phyloP scores from a whole-genome alignment of 352 stramenopile species.

The Pseudoperonospora humuli region DNA sequence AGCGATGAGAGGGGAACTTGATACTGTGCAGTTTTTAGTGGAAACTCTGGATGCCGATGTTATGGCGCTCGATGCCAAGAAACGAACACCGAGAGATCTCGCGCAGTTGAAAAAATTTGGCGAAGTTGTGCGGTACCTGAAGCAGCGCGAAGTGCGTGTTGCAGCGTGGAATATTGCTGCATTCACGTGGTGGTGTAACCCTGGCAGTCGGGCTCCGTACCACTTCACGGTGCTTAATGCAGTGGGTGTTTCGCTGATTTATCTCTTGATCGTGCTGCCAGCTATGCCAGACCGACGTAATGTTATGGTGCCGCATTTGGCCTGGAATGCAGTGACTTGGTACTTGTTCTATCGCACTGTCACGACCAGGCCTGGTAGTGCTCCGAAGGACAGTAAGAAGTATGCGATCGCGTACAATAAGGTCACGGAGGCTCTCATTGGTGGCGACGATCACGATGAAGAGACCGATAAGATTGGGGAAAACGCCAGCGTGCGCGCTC shows the following conservation, averaged over 20 bases:
- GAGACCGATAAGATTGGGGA: conserved; percentile 13
- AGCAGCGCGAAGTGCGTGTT: conserved; percentile 18
- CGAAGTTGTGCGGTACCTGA: conserved; percentile 50
- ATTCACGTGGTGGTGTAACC: conserved; percentile 44
- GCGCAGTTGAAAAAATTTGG: conserved; percentile 48
- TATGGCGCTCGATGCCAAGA: conserved; percentile 36
- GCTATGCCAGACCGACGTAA: conserved; percentile 45
- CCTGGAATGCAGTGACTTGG: conserved; percentile 52
- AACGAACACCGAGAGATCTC: conserved; percentile 52
- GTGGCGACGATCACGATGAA: conserved; percentile 11
- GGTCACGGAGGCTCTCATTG: conserved; percentile 44
- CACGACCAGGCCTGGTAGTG: conserved; percentile 47
- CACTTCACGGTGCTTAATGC: conserved; percentile 64
- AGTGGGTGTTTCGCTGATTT: conserved; percentile 29
- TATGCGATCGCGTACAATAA: conserved; percentile 45
- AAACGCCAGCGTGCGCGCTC: conserved; percentile 10
- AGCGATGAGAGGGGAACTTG: conserved; percentile 62
- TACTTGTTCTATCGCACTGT: conserved; percentile 59
- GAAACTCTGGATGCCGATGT: conserved; percentile 70
- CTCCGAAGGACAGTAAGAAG: conserved; percentile 23
- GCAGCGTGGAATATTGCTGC: conserved; percentile 55
- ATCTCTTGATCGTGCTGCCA: conserved; percentile 46
- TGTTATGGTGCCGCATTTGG: conserved; percentile 52
- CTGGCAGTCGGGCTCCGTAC: conserved; percentile 50
- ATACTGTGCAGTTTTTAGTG: conserved; percentile 69